Conservation (phyloP, 768 basidiomycete genomes). For the Phallus indusiatus region DNA sequence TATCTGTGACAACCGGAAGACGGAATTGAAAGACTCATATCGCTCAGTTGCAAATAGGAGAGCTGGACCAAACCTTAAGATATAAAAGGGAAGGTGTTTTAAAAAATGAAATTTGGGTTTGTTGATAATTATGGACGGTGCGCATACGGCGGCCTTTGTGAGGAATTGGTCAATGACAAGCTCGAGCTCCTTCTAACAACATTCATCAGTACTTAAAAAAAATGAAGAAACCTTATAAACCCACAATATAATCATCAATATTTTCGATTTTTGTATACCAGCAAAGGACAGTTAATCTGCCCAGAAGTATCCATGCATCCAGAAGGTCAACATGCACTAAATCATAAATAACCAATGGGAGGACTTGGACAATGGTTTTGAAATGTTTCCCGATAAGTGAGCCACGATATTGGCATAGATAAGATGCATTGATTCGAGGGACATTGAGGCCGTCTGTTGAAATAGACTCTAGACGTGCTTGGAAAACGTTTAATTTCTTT, state of each 20-base stretch:
- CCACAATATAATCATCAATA: conserved; percentile 28
- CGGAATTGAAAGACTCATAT: not conserved
- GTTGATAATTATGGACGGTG: not conserved
- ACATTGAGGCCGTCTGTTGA: conserved; percentile 19
- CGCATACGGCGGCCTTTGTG: not conserved
- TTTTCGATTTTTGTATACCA: conserved; percentile 34
- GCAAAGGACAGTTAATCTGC: conserved; percentile 24
- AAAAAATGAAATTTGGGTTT: conserved; percentile 5
- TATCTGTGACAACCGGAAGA: not conserved
- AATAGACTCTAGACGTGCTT: conserved; percentile 18
- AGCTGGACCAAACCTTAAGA: not conserved
- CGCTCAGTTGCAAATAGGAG: not conserved
- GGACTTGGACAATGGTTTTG: conserved; percentile 16
- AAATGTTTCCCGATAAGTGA: conserved; percentile 25
- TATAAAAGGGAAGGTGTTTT: not conserved
- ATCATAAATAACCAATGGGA: conserved; percentile 20
- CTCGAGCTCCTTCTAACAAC: not conserved
- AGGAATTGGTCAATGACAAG: not conserved
- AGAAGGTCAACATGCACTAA: conserved; percentile 21
- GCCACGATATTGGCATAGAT: conserved; percentile 23
- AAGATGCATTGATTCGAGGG: conserved; percentile 19
- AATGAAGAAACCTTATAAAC: too few species aligned
- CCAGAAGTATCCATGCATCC: conserved; percentile 26
- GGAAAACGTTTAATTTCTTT: conserved; percentile 15
- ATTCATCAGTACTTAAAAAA: not conserved